phyloP scores from a whole-genome alignment of 139 green algal genomes.

The Penium margaritaceum region DNA sequence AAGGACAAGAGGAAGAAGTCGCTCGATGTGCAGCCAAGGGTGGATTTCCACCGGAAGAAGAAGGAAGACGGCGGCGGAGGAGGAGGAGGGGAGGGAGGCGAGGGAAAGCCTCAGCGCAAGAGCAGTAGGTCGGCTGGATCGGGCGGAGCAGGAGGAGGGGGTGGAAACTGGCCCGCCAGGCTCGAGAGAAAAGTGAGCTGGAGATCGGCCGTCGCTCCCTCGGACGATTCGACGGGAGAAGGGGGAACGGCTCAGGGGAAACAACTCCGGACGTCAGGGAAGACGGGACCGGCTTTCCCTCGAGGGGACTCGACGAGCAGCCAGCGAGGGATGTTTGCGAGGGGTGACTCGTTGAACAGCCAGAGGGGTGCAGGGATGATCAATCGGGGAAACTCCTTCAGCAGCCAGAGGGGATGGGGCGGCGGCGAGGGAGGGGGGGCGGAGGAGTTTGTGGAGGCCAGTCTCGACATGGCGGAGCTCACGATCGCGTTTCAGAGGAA shows the following conservation, averaged over 20 bases:
- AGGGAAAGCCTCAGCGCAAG: too few relatives aligned
- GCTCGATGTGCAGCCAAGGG: neutral
- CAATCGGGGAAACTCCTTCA: too few relatives aligned
- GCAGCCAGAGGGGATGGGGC: too few relatives aligned
- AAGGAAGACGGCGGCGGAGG: neutral
- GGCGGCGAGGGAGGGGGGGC: neutral
- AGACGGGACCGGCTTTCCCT: too few relatives aligned
- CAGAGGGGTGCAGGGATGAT: neutral
- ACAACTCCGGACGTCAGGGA: too few relatives aligned
- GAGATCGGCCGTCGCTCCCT: too few relatives aligned
- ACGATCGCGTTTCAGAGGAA: neutral
- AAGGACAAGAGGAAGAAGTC: neutral
- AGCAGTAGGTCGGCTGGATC: too few relatives aligned
- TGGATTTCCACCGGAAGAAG: too few relatives aligned
- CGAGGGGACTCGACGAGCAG: neutral
- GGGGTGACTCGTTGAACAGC: neutral
- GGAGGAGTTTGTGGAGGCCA: neutral
- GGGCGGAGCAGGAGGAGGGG: too few relatives aligned
- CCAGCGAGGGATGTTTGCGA: neutral
- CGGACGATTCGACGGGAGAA: too few relatives aligned
- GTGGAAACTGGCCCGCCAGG: neutral
- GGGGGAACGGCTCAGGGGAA: neutral
- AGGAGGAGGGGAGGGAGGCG: too few relatives aligned
- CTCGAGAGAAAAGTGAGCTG: neutral
- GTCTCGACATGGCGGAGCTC: neutral